phyloP scores from a whole-genome alignment of 2,329 filamentous ascomycete species.

The Ceratocystis albifundus region DNA sequence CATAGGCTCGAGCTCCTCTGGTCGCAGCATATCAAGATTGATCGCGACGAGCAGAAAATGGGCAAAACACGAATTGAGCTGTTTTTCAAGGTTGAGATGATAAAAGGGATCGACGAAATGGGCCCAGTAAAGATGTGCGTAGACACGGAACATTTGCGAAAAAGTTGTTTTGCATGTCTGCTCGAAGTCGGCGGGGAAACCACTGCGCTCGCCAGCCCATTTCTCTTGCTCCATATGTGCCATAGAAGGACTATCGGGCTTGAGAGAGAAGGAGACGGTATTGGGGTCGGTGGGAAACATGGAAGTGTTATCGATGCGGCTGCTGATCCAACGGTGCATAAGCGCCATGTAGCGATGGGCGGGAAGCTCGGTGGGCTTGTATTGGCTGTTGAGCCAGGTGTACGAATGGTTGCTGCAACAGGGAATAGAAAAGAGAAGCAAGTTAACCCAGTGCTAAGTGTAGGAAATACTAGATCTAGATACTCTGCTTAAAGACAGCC shows the following conservation, averaged over 20 bases:
- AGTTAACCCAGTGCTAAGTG: neutral
- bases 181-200: constrained; percentile 68
- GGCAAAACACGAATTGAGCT: constrained; percentile 61
- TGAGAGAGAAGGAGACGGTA: constrained; percentile 42
- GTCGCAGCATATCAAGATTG: constrained; percentile 57
- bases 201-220: constrained; percentile 71
- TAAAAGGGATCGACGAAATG: constrained; percentile 66
- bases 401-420: constrained; percentile 59
- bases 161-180: constrained; percentile 71
- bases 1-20: constrained; percentile 73
- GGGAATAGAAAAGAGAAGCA: neutral
- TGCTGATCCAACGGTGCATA: constrained; percentile 76
- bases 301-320: constrained; percentile 65
- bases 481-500: neutral
- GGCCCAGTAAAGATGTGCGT: constrained; percentile 79
- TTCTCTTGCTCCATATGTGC: constrained; percentile 37
- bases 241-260: constrained; percentile 39
- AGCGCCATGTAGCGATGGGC: constrained; percentile 73
- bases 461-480: neutral
- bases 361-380: constrained; percentile 65
- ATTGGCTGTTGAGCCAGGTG: constrained; percentile 70
- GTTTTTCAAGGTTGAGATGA: constrained; percentile 55
- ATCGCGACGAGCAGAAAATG: constrained; percentile 59
- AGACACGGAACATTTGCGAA: constrained; percentile 82
- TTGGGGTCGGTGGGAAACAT: constrained; percentile 68